These are phyloP conservation scores for Penicillium longicatenatum DNA, from an alignment of 495 filamentous ascomycete species.

Conservation along the genomic window DNA sequence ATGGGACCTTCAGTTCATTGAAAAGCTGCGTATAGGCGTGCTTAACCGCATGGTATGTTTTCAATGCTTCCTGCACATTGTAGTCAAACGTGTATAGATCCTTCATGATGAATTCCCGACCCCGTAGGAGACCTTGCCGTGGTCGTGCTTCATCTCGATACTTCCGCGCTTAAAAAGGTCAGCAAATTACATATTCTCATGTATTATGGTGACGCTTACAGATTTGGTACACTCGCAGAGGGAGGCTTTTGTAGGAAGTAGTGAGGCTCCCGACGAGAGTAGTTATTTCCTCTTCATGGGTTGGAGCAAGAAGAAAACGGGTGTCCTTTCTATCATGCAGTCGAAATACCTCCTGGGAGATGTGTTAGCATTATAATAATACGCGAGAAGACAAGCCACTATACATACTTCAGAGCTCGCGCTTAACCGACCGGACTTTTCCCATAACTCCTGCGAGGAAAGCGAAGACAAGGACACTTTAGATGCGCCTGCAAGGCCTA, in stretches of 20 bases:
- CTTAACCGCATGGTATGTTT: slow-evolving; percentile 75
- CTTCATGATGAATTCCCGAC: slow-evolving; percentile 96
- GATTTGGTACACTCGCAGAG: slow-evolving; percentile 88
- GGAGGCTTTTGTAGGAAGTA: slow-evolving; percentile 86
- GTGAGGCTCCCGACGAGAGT: slow-evolving; percentile 68
- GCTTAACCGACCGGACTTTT: slow-evolving; percentile 62
- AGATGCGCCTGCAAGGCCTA: slow-evolving; percentile 64
- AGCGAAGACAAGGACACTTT: slow-evolving; percentile 87
- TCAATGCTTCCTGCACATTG: slow-evolving; percentile 61
- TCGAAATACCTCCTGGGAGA: slow-evolving; percentile 66
- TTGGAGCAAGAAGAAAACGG: slow-evolving; percentile 80
- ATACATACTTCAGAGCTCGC: slow-evolving; percentile 58
- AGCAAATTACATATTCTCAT: slow-evolving; percentile 1
- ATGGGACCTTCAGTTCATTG: slow-evolving; percentile 79
- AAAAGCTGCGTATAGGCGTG: slow-evolving; percentile 74
- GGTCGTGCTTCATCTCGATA: slow-evolving; percentile 92
- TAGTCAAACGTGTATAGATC: slow-evolving; percentile 96
- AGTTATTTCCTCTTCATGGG: slow-evolving; percentile 97
- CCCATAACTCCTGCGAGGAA: slow-evolving; percentile 84
- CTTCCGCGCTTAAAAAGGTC: slow-evolving; percentile 67
- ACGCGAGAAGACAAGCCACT: neutral
- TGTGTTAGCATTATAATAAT: neutral
- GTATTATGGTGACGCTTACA: slow-evolving; percentile 48
- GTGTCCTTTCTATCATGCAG: slow-evolving; percentile 78
- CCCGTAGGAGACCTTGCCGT: slow-evolving; percentile 84